phyloP scores from a whole-genome alignment of 2,329 filamentous ascomycete species.

The Penicillium sp. region DNA sequence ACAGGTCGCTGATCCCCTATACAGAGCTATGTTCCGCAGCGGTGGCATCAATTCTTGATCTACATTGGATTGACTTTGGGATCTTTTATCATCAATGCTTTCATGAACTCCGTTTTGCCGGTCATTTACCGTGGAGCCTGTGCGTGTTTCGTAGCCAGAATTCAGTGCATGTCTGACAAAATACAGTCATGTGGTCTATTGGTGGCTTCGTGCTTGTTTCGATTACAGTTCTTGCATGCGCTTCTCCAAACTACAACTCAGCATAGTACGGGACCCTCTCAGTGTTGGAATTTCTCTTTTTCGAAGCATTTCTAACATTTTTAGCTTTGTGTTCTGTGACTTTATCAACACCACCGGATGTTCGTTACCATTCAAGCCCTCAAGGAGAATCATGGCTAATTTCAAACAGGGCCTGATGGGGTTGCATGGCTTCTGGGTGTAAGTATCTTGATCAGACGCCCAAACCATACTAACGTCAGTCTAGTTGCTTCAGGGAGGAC shows the following conservation, averaged over 20 bases:
- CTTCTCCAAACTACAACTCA: slow-evolving; percentile 64
- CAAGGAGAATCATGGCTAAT: slow-evolving; percentile 9
- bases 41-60: slow-evolving; percentile 73
- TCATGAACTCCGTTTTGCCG: slow-evolving; percentile 63
- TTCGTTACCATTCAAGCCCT: slow-evolving; percentile 6
- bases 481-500: slow-evolving; percentile 49
- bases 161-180: slow-evolving; percentile 2
- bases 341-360: slow-evolving; percentile 70
- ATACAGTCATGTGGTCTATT: slow-evolving; percentile 64
- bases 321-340: slow-evolving; percentile 55
- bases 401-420: slow-evolving; percentile 57
- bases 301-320: neutral
- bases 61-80: slow-evolving; percentile 64
- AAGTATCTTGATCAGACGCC: slow-evolving; percentile 1
- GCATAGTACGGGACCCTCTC: slow-evolving; percentile 48
- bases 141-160: slow-evolving; percentile 9
- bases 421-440: slow-evolving; percentile 49
- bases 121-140: slow-evolving; percentile 66
- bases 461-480: slow-evolving; percentile 10
- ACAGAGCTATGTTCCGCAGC: slow-evolving; percentile 53
- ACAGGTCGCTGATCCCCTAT: neutral
- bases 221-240: slow-evolving; percentile 67
- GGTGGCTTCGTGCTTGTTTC: slow-evolving; percentile 68
- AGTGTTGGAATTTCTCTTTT: too few relatives aligned
- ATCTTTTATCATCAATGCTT: slow-evolving; percentile 66